These are phyloP conservation scores for Cardamine chenopodiifolia DNA, from an alignment of 345 rosid genomes.

Conservation along the genomic window DNA sequence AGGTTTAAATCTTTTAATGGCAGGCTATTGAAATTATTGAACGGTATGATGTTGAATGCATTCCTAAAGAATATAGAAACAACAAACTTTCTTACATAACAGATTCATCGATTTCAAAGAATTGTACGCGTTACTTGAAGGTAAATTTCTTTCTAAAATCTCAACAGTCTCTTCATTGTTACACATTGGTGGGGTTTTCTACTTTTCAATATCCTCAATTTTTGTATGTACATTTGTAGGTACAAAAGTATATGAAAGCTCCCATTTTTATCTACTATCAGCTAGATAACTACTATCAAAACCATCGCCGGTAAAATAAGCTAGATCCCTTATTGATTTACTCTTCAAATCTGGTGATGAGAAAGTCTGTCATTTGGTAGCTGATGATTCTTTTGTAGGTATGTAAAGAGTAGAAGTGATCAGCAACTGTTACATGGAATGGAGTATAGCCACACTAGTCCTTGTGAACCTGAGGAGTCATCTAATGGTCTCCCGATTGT, in stretches of 20 bases:
- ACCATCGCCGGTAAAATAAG: slow-evolving; percentile 66
- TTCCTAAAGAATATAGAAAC: slow-evolving; percentile 57
- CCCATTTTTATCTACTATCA: slow-evolving; percentile 81
- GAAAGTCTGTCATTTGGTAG: neutral
- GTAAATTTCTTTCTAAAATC: slow-evolving; percentile 39
- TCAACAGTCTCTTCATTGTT: neutral
- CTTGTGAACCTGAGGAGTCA: slow-evolving; percentile 70
- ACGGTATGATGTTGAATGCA: slow-evolving; percentile 71
- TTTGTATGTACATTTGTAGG: slow-evolving; percentile 47
- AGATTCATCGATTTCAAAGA: slow-evolving; percentile 62
- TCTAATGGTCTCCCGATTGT: slow-evolving; percentile 62
- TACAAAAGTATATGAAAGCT: slow-evolving; percentile 78
- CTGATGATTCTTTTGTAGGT: slow-evolving; percentile 47
- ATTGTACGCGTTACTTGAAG: slow-evolving; percentile 64
- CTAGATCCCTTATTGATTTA: neutral
- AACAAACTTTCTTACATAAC: slow-evolving; percentile 62
- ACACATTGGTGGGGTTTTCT: neutral
- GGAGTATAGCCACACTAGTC: slow-evolving; percentile 51
- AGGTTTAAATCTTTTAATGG: slow-evolving; percentile 18
- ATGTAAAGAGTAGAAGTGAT: slow-evolving; percentile 86
- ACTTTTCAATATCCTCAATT: neutral
- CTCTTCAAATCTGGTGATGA: slow-evolving; percentile 16
- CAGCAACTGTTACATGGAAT: slow-evolving; percentile 67
- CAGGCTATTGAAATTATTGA: slow-evolving; percentile 77
- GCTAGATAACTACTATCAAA: slow-evolving; percentile 87